Evolutionary conservation across 169 alveolate species (phyloP), one percentile per base, ranked within the genome.

Genomic region (Plasmodium chabaudi): DNA sequence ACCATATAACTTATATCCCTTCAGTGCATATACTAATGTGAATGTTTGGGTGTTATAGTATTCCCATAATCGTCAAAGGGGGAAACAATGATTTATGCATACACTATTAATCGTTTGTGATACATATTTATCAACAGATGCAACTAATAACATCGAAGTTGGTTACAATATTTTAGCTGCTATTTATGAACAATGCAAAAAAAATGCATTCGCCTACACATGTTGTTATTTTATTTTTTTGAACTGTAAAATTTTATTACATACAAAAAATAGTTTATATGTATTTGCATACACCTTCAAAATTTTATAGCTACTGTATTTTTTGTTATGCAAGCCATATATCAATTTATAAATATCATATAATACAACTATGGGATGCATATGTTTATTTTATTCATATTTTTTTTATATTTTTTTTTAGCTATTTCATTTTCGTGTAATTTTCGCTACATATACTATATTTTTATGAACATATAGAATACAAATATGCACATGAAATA

Each of bases 401-500:
- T 56, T 72, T 39, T 56, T 60, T 72, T 53, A 34, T 19, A 56
- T 72, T 46, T 39, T 34, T 57, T 9, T 67, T 67, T 67, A 27
- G 59, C 75, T 23, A 57, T 39, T 34, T 34, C 13, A 5, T 27
- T 25, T 67, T 67, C 72, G 13, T 34, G 44, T 27, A 19, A 46
- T 67, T 10, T 51, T 9, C 56, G 49, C 75, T 67, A 67, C 47
- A 19, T 67, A 39, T 34, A 17, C 23, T 34, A 9, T 10, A 39
- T 56, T 59, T 73, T 59, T 63, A 49, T 27, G 56, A 73, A 73
- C 60, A 59, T 73, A 57, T 46, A 23, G 87, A 63, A 56, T 42
- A 73, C 49, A 72, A 72, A 21, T 60, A 57, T 57, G 87, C 51
- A 57, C 42, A 25, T n/a, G 42, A 21, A 73, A 73, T 73, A 73